A percentile compares a stretch with the other conserved stretches of the same genome.
These are phyloP conservation scores for Trypanosoma scelopori DNA, from an alignment of 208 protist genomes.

Conservation along the genomic window DNA sequence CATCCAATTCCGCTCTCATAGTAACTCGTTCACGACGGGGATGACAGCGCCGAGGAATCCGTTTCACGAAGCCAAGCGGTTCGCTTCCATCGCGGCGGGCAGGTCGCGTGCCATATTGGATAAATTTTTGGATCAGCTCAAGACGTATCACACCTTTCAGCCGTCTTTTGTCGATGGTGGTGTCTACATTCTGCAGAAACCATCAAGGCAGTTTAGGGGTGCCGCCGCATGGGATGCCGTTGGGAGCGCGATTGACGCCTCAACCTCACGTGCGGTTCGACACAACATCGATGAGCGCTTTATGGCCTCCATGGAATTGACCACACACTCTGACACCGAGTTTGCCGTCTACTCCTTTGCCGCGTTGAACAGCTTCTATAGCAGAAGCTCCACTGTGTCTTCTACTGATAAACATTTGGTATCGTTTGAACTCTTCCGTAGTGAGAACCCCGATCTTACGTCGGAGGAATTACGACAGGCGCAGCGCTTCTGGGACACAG, in stretches of 20 bases:
- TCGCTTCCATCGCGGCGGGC: conserved; percentile 32
- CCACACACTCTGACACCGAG: too few relatives aligned
- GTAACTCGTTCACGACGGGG: conserved; percentile 1
- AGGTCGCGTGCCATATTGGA: conserved; percentile 39
- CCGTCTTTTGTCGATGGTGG: conserved; percentile 43
- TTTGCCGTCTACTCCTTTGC: too few relatives aligned
- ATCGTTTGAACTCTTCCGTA: conserved; percentile 36
- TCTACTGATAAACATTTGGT: conserved; percentile 15
- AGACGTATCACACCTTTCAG: conserved; percentile 66
- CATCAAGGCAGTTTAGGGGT: background rate
- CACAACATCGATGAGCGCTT: conserved; percentile 53
- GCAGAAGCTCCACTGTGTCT: background rate
- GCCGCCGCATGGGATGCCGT: conserved; percentile 39
- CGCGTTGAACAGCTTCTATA: too few relatives aligned
- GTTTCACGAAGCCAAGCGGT: conserved; percentile 7
- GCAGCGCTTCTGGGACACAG: conserved; percentile 29
- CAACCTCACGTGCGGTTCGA: conserved; percentile 33
- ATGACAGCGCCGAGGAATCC: background rate
- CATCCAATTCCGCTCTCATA: background rate
- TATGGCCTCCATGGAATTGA: conserved; percentile 20
- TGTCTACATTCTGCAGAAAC: conserved; percentile 12
- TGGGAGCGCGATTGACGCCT: conserved; percentile 40
- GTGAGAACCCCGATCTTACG: conserved; percentile 31
- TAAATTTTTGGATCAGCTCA: conserved; percentile 47
- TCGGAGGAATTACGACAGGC: conserved; percentile 36